Evolutionary conservation across 1,284 basidiomycete genomes (phyloP).

Genomic region (Trametes sp.): DNA sequence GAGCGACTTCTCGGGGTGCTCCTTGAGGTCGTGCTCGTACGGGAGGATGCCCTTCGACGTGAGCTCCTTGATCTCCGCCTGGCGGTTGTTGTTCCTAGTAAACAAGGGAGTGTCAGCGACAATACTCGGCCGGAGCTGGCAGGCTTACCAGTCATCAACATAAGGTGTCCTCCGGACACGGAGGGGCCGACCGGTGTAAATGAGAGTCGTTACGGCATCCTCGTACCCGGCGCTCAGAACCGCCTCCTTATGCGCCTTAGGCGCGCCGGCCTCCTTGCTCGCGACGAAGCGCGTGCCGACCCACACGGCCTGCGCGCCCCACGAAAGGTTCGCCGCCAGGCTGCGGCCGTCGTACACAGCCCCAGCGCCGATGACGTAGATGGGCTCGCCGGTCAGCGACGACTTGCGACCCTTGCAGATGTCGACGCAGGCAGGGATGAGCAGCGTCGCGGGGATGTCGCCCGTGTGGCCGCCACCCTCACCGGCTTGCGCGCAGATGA

Average conservation of each 20-base stretch:
- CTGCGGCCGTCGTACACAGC: conserved; percentile 87
- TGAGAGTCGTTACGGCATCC: conserved; percentile 80
- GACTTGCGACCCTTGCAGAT: conserved; percentile 76
- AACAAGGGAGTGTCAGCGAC: conserved; percentile 1
- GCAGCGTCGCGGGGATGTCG: conserved; percentile 73
- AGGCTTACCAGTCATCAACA: conserved; percentile 55
- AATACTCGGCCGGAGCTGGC: not conserved
- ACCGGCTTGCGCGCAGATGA: conserved; percentile 90
- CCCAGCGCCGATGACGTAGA: conserved; percentile 87
- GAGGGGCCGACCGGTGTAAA: conserved; percentile 89
- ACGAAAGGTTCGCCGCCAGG: conserved; percentile 85
- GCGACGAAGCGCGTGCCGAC: conserved; percentile 85
- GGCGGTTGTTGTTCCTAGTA: conserved; percentile 68
- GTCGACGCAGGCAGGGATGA: conserved; percentile 90
- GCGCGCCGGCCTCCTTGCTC: conserved; percentile 79
- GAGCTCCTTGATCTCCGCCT: conserved; percentile 78
- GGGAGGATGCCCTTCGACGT: conserved; percentile 83
- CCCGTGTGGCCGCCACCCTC: conserved; percentile 90
- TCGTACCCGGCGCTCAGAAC: conserved; percentile 70
- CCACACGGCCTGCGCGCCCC: conserved; percentile 86
- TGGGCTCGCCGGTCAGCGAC: conserved; percentile 79
- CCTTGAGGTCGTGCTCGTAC: conserved; percentile 70
- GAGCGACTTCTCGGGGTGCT: conserved; percentile 77
- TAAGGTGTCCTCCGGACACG: conserved; percentile 85
- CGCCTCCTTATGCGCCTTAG: conserved; percentile 84